Conservation (phyloP, 805 yeast species). For the Starmerella lactis-condensi region DNA sequence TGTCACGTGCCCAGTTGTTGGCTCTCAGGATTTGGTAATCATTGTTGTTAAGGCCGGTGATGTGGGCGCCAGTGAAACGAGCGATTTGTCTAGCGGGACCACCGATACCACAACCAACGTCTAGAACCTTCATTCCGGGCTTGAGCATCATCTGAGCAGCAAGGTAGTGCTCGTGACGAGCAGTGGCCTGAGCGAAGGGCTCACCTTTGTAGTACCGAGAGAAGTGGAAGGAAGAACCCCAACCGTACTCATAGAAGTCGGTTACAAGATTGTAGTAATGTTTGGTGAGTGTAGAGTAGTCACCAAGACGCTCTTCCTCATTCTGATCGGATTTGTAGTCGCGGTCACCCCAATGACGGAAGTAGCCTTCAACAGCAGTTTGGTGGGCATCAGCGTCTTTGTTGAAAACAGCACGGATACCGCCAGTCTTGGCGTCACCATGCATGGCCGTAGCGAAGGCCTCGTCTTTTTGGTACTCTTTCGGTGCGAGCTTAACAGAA, state of each 20-base stretch:
- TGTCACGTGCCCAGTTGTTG: slow-evolving; percentile 51
- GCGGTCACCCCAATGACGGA: slow-evolving; percentile 85
- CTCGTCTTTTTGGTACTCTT: slow-evolving; percentile 40
- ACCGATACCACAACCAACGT: slow-evolving; percentile 99
- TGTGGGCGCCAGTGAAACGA: slow-evolving; percentile 69
- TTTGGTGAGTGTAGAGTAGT: slow-evolving; percentile 79
- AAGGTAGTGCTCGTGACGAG: slow-evolving; percentile 83
- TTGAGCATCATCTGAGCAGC: slow-evolving; percentile 70
- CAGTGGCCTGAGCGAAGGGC: slow-evolving; percentile 81
- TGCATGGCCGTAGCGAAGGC: slow-evolving; percentile 72
- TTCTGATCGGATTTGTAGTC: slow-evolving; percentile 39
- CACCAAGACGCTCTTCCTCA: slow-evolving; percentile 41
- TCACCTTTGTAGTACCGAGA: slow-evolving; percentile 87
- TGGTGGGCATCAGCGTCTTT: slow-evolving; percentile 66
- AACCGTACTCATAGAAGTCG: slow-evolving; percentile 96
- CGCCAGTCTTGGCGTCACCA: slow-evolving; percentile 54
- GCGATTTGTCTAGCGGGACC: slow-evolving; percentile 96
- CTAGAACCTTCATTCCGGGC: slow-evolving; percentile 72
- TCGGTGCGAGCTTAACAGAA: slow-evolving; percentile 30
- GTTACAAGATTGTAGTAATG: slow-evolving; percentile 94
- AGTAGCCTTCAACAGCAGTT: slow-evolving; percentile 73
- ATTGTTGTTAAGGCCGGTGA: slow-evolving; percentile 87
- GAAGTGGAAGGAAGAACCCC: slow-evolving; percentile 98
- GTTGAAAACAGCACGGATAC: slow-evolving; percentile 55
- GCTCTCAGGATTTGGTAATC: slow-evolving; percentile 91